These are phyloP conservation scores for Amanita pseudoporphyria DNA, from an alignment of 768 basidiomycete genomes.

Conservation along the genomic window DNA sequence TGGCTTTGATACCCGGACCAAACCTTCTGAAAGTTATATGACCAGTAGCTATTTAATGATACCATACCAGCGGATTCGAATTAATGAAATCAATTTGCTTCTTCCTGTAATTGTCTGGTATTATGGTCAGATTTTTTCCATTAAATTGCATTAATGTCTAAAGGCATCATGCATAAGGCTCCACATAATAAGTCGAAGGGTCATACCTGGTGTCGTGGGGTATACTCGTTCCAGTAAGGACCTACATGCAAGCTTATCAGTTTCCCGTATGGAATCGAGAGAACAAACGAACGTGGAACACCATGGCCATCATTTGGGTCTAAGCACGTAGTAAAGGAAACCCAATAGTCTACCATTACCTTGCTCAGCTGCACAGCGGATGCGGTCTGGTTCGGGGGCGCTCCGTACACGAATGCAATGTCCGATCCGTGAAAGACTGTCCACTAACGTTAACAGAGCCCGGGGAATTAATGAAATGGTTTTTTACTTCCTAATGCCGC, in stretches of 20 bases:
- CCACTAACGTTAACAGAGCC: neutral
- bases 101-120: slow-evolving; percentile 27
- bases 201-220: slow-evolving; percentile 6
- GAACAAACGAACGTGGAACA: slow-evolving; percentile 17
- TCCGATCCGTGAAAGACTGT: slow-evolving; percentile 24
- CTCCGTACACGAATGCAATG: slow-evolving; percentile 22
- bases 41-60: neutral
- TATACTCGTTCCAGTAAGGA: slow-evolving; percentile 5
- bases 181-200: neutral
- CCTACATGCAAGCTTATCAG: neutral
- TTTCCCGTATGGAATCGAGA: neutral
- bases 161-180: slow-evolving; percentile 14
- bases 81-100: slow-evolving; percentile 28
- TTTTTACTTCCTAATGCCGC: slow-evolving; percentile 10
- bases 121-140: slow-evolving; percentile 22
- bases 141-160: slow-evolving; percentile 28
- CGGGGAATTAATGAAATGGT: neutral
- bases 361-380: slow-evolving; percentile 19
- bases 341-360: slow-evolving; percentile 34
- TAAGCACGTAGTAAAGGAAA: slow-evolving; percentile 34
- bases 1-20: too few relatives aligned
- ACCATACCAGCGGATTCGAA: slow-evolving; percentile 16
- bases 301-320: slow-evolving; percentile 36
- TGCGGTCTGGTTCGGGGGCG: slow-evolving; percentile 8
- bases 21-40: too few relatives aligned